Evolutionary conservation across 2,329 filamentous ascomycete genomes (phyloP), one percentile per base, ranked within the genome.

Genomic region (Aspergillus phoenicis): DNA sequence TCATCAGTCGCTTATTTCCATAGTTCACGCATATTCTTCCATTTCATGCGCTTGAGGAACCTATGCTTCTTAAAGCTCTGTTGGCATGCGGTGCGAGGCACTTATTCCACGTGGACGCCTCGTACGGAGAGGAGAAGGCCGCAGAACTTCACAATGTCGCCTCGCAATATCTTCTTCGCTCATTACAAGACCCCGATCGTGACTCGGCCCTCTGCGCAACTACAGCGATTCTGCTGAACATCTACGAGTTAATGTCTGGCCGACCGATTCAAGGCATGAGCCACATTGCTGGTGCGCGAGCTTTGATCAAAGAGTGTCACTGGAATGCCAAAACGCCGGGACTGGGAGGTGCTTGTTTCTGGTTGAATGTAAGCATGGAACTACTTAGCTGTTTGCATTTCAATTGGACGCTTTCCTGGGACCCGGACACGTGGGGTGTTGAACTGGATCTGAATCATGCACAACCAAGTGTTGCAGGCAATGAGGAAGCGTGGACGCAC

Each of bases 211-310:
- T 96, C 57, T 97, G 93, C 74, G 92, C 93, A 7, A 91, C 90
- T 0, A 92, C 92, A 0, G 93, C 94, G 2, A 89, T 96, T 13
- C 89, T 96, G 7, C 83, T 98, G 33, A 94, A 96, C 68, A 90
- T 96, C 3, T 97, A 96, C 77, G 93, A 97, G 75, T 89, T 93
- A 68, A 96, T 97, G 91, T 92, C 87, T 52, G 90, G 94, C 71
- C 87, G 87, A 66, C 87, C 90, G 5, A 81, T 89, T 39, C 87
- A 92, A 68, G 85, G 90, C n/a, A 94, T 95, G 89, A 93, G 91
- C 67, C 93, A 97, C 71, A 93, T 94, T 66, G 89, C 90, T 0
- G 92, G 92, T 5, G 91, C 92, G 8, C 85, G 92, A 57, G 91
- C 91, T 1, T 81, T 97, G 53, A 93, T 97, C 69, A 91, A 92